These are phyloP conservation scores for Nitzschia sp. DNA, from an alignment of 108 stramenopile species.

Conservation along the genomic window DNA sequence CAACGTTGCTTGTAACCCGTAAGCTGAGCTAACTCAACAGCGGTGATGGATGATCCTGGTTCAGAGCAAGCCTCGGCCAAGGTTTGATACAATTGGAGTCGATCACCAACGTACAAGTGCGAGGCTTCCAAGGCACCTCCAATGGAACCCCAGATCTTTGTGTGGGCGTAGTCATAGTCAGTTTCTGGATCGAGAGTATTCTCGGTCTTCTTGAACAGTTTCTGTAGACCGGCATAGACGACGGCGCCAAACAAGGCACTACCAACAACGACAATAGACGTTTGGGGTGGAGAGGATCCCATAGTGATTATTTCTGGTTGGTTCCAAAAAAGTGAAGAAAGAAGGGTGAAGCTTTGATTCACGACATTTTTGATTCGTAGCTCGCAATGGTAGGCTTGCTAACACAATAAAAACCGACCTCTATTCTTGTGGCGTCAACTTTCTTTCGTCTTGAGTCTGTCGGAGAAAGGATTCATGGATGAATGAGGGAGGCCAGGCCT, in stretches of 20 bases:
- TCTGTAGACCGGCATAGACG: constrained; percentile 2
- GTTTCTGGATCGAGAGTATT: constrained; percentile 7
- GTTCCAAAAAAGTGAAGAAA: too few relatives aligned
- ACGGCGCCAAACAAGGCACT: constrained; percentile 16
- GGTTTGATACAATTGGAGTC: constrained; percentile 14
- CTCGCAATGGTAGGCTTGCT: too few relatives aligned
- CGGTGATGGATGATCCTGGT: constrained; percentile 21
- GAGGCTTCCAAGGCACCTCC: constrained; percentile 25
- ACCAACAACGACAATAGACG: neutral
- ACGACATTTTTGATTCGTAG: too few relatives aligned
- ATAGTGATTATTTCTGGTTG: too few relatives aligned
- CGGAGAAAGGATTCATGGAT: too few relatives aligned
- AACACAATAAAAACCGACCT: too few relatives aligned
- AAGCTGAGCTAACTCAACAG: constrained; percentile 13
- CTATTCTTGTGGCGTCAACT: too few relatives aligned
- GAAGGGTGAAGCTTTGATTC: too few relatives aligned
- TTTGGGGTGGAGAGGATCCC: too few relatives aligned
- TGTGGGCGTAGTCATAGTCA: constrained; percentile 17
- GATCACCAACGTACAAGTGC: constrained; percentile 21
- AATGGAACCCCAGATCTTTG: constrained; percentile 15
- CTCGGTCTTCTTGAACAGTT: neutral
- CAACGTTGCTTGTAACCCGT: constrained; percentile 18
- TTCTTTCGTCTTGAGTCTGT: too few relatives aligned
- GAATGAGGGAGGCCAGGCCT: too few relatives aligned
- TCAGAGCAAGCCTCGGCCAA: constrained; percentile 7